phyloP scores from a whole-genome alignment of 352 stramenopile species.

The Phytophthora cryptogea region DNA sequence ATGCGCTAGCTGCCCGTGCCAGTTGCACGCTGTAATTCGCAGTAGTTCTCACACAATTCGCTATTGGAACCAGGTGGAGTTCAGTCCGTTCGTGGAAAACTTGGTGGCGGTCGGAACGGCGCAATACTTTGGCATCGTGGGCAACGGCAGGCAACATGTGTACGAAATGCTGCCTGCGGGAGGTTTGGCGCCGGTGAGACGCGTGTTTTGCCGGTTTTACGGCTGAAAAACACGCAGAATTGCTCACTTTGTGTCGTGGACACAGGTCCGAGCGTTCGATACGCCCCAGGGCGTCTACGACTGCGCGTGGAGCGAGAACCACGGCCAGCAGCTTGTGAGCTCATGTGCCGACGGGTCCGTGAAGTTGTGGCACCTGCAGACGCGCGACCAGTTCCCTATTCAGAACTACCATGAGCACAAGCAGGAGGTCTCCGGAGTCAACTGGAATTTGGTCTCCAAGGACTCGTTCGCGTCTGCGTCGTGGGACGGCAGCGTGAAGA shows the following conservation, averaged over 20 bases:
- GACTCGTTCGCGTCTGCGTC: constrained; percentile 86
- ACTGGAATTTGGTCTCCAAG: constrained; percentile 92
- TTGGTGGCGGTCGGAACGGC: constrained; percentile 84
- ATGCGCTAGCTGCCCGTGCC: not conserved
- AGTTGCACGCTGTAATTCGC: not conserved
- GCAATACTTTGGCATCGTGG: constrained; percentile 94
- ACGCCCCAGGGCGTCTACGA: constrained; percentile 91
- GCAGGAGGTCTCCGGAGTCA: constrained; percentile 86
- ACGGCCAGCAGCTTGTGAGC: constrained; percentile 86
- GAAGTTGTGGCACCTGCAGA: constrained; percentile 92
- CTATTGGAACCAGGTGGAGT: constrained; percentile 72
- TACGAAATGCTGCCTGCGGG: constrained; percentile 76
- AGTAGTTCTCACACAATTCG: not conserved
- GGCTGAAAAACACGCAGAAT: not conserved
- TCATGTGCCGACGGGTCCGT: constrained; percentile 86
- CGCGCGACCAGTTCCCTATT: constrained; percentile 87
- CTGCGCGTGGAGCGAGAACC: constrained; percentile 89
- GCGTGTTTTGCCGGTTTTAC: not conserved
- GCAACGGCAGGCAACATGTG: constrained; percentile 88
- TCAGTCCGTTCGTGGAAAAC: constrained; percentile 91
- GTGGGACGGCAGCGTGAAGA: constrained; percentile 87
- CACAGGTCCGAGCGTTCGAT: constrained; percentile 85
- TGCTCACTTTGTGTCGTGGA: not conserved
- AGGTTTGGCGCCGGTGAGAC: constrained; percentile 57
- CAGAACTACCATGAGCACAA: constrained; percentile 88